phyloP scores from a whole-genome alignment of 108 stramenopile species.

The Cyclotella baltica region DNA sequence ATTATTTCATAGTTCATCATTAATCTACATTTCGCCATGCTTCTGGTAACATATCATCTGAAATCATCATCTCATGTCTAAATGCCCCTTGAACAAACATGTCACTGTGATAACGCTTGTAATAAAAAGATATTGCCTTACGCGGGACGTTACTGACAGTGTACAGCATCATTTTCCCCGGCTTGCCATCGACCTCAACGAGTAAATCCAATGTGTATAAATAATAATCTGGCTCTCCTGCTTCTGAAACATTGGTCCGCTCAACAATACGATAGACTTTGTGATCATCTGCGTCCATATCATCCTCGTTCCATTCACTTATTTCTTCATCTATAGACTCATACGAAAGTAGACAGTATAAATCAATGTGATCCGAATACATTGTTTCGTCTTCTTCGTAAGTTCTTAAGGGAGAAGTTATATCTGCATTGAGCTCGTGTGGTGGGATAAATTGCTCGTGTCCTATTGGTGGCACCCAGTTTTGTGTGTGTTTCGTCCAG shows the following conservation, averaged over 20 bases:
- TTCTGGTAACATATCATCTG: conserved; percentile 68
- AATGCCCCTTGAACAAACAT: conserved; percentile 59
- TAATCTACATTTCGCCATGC: conserved; percentile 62
- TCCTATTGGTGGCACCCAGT: conserved; percentile 33
- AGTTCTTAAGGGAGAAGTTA: conserved; percentile 23
- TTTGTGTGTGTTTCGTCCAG: conserved; percentile 54
- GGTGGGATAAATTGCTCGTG: conserved; percentile 39
- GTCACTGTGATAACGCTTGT: conserved; percentile 57
- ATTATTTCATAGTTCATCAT: neutral
- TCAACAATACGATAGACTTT: conserved; percentile 15
- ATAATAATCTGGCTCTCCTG: conserved; percentile 21
- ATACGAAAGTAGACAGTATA: conserved; percentile 28
- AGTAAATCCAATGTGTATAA: conserved; percentile 29
- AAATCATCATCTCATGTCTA: conserved; percentile 72
- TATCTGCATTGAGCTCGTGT: conserved; percentile 41
- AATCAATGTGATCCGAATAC: conserved; percentile 18
- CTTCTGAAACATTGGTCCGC: conserved; percentile 9
- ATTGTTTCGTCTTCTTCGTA: conserved; percentile 16
- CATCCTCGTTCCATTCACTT: conserved; percentile 7
- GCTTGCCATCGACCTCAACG: conserved; percentile 18
- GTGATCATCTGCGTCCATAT: conserved; percentile 9
- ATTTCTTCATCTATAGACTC: conserved; percentile 27
- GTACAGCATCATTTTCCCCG: conserved; percentile 2
- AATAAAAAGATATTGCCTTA: conserved; percentile 57
- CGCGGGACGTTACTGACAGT: conserved; percentile 49